Percentiles rank a stretch among this genome's conserved stretches.
Conservation (phyloP, 106 monocot species). For the Agapanthus africanus region DNA sequence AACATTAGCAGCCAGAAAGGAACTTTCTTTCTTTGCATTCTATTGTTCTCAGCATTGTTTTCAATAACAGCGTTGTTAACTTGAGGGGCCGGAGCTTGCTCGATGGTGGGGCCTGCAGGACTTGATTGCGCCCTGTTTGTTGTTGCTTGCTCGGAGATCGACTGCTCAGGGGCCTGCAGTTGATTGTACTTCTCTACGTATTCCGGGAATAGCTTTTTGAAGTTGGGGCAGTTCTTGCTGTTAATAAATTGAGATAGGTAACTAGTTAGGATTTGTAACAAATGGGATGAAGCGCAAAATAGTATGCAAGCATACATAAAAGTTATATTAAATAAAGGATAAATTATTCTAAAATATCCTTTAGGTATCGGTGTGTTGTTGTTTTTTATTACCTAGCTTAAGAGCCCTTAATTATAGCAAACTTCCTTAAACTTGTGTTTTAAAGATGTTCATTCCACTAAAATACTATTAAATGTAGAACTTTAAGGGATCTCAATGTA, state of each 20-base stretch:
- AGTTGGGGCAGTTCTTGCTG: constrained; percentile 88
- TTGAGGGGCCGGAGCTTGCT: not conserved
- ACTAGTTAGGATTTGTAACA: not conserved
- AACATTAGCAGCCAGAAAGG: constrained; percentile 73
- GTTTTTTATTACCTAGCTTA: too few relatives aligned
- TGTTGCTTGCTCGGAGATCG: constrained; percentile 2
- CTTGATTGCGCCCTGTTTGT: not conserved
- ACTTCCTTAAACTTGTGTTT: too few relatives aligned
- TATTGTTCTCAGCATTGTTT: constrained; percentile 16
- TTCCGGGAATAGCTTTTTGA: constrained; percentile 91
- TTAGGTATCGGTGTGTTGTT: too few relatives aligned
- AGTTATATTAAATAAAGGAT: not conserved
- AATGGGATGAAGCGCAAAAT: not conserved
- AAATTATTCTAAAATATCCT: too few relatives aligned
- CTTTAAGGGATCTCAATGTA: too few relatives aligned
- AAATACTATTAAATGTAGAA: too few relatives aligned
- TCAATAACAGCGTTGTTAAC: constrained; percentile 2
- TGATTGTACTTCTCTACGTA: constrained; percentile 72
- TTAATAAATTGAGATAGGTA: not conserved
- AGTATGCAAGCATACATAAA: not conserved
- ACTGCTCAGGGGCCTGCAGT: constrained; percentile 19
- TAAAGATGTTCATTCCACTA: too few relatives aligned
- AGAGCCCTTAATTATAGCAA: too few relatives aligned
- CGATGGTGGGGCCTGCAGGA: constrained; percentile 1
- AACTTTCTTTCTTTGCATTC: constrained; percentile 37